These are phyloP conservation scores for Colletotrichum chlorophyti DNA, from an alignment of 2,329 filamentous ascomycete genomes.

Conservation along the genomic window DNA sequence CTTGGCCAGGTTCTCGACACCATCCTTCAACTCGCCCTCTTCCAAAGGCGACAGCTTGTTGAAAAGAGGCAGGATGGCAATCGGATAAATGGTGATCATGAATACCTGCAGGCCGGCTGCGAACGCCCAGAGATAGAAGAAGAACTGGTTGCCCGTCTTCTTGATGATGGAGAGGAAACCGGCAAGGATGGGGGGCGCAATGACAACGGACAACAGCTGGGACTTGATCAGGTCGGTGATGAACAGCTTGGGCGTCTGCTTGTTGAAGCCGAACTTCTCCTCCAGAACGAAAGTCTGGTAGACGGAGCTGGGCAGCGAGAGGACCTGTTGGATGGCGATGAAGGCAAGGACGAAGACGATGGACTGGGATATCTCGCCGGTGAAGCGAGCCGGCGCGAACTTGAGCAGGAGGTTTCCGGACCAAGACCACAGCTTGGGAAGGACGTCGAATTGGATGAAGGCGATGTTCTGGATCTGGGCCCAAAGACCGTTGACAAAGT, in stretches of 20 bases:
- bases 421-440: conserved; percentile 88
- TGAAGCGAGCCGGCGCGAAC: conserved; percentile 79
- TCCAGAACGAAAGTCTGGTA: conserved; percentile 97
- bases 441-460: conserved; percentile 88
- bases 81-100: conserved; percentile 95
- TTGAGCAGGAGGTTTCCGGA: conserved; percentile 76
- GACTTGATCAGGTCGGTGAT: conserved; percentile 91
- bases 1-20: conserved; percentile 83
- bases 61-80: conserved; percentile 92
- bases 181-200: conserved; percentile 87
- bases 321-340: conserved; percentile 78
- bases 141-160: conserved; percentile 92
- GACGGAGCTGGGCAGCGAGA: conserved; percentile 82
- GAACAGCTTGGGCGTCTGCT: conserved; percentile 90
- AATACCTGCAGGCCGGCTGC: conserved; percentile 88
- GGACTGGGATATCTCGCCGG: conserved; percentile 92
- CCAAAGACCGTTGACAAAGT: conserved; percentile 81
- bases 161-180: conserved; percentile 94
- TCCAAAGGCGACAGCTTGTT: conserved; percentile 96
- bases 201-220: conserved; percentile 78
- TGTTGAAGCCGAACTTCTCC: conserved; percentile 98
- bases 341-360: conserved; percentile 92
- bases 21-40: conserved; percentile 84
- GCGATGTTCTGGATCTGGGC: conserved; percentile 86
- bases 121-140: conserved; percentile 98